Base-by-base conservation (phyloP, 164 flowering plant genomes). In the Liriodendron chinense region DNA sequence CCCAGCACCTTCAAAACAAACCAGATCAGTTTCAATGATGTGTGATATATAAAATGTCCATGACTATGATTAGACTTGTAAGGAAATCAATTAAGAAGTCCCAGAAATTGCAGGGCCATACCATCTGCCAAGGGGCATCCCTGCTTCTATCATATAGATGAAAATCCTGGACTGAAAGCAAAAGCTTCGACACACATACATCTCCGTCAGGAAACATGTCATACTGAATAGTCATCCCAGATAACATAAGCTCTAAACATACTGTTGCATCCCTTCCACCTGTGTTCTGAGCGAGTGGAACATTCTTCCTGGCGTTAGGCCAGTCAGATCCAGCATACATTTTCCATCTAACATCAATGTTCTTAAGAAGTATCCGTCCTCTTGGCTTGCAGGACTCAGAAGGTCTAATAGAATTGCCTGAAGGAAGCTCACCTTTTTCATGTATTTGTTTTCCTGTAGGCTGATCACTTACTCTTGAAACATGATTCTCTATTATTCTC, bases 51-150 rank as follows among this genome's bases (percentile, higher is more conserved):
- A n/a, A 53, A 7, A 69, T 43, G 66, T 34, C 43, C 5, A 7
- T 34, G 43, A 34, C 7, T 34, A 7, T 34, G 7, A 34, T 34
- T 34, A 34, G 43, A 34, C 43, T 34, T 34, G 43, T 34, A 34
- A 34, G 43, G 43, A 34, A 34, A 7, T 34, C 43, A 34, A 34
- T 34, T 34, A 34, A 34, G 43, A 34, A 72, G 62, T 64, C 10
- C 13, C 12, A 26, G 25, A 64, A 22, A 24, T 64, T 64, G 67
- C 24, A 26, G 13, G 4, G 43, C 43, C 43, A 28, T 89, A 96
- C 98, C 98, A 83, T 85, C 77, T 86, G 87, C 98, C 98, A 92
- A 50, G 99, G 98, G 26, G 99, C 99, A 82, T 86, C 76, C 69
- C 25, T 80, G 82, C 99, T 92, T 28, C 70, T 79, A 79, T 96